A percentile compares a stretch with the other conserved stretches of the same genome.
These are phyloP conservation scores for Vitis labrusca DNA, from an alignment of 164 flowering plant genomes.

Conservation along the genomic window DNA sequence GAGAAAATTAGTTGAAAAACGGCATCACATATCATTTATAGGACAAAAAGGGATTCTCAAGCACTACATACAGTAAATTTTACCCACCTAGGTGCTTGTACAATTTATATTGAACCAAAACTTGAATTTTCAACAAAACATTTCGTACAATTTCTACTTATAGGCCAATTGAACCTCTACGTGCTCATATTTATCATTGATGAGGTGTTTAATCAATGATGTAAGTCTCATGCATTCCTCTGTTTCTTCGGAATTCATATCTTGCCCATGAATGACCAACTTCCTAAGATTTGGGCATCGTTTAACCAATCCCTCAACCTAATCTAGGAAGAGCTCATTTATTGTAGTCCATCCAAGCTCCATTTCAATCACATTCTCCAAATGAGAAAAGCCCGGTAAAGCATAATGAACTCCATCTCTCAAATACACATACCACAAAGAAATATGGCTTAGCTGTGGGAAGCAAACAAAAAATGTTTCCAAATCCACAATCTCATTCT, in stretches of 20 bases:
- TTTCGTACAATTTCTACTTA: constrained; percentile 44
- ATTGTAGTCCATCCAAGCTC: constrained; percentile 86
- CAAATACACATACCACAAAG: constrained; percentile 61
- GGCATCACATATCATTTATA: too few relatives aligned
- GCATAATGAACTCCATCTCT: constrained; percentile 64
- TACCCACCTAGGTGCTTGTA: not conserved
- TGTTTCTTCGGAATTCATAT: constrained; percentile 49
- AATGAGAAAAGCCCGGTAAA: constrained; percentile 52
- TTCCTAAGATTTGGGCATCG: constrained; percentile 55
- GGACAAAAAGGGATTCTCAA: not conserved
- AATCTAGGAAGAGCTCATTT: constrained; percentile 56
- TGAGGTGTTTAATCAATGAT: constrained; percentile 46
- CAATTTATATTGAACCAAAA: not conserved
- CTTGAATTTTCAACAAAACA: constrained; percentile 4
- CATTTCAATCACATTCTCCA: constrained; percentile 64
- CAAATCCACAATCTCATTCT: constrained; percentile 75
- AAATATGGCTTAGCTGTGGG: constrained; percentile 64
- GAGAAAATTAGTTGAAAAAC: too few relatives aligned
- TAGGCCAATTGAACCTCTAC: constrained; percentile 77
- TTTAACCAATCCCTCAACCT: constrained; percentile 44
- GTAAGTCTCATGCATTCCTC: constrained; percentile 35
- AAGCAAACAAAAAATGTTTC: constrained; percentile 73
- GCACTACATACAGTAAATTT: not conserved
- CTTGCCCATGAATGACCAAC: constrained; percentile 47
- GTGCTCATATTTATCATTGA: constrained; percentile 49